Base-by-base conservation (phyloP, 2,329 filamentous ascomycete genomes). In the Penicillium sp. region DNA sequence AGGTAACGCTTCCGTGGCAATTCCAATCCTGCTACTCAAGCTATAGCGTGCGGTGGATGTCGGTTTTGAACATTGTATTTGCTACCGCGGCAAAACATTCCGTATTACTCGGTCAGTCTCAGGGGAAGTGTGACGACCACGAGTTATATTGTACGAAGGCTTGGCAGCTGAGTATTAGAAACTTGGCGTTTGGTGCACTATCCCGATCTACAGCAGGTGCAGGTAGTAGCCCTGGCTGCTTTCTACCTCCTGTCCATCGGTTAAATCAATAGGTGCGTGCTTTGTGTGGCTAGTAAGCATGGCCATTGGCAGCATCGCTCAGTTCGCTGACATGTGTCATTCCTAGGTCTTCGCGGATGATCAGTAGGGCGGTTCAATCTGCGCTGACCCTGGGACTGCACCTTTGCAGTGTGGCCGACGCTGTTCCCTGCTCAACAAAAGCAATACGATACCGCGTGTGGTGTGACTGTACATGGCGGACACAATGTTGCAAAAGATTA, bases 371-470 rank as follows among this genome's bases (percentile, higher is more conserved):
- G 12, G 37, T 14, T 3, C 11, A 14, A 38, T 38, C 14, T 38
- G 12, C 12, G 15, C 37, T 38, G 5, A 11, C 15, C 2, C 37
- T 38, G 15, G 37, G 37, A 14, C 37, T 38, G 42, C 45, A 80
- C 51, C 67, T 81, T 54, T 73, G 73, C 34, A 80, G 73, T 55
- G 74, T 75, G 49, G 78, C 72, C 49, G 69, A 63, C 20, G 67
- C 64, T n/a, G 65, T 79, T 34, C 64, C 68, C 5, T 69, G 75
- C 50, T 62, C 68, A 4, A 75, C 76, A 6, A 79, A 76, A 59
- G 77, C 79, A 62, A 73, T 72, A 49, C 75, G 78, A 12, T 79
- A 78, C 60, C 71, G 76, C n/a, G 72, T 79, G 4, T 81, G 78
- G 78, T 80, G 75, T 73, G 77, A 15, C 59, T 80, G 3, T 76